Evolutionary conservation across 805 yeast species (phyloP).

Genomic region (Ogataea paradorogensis): DNA sequence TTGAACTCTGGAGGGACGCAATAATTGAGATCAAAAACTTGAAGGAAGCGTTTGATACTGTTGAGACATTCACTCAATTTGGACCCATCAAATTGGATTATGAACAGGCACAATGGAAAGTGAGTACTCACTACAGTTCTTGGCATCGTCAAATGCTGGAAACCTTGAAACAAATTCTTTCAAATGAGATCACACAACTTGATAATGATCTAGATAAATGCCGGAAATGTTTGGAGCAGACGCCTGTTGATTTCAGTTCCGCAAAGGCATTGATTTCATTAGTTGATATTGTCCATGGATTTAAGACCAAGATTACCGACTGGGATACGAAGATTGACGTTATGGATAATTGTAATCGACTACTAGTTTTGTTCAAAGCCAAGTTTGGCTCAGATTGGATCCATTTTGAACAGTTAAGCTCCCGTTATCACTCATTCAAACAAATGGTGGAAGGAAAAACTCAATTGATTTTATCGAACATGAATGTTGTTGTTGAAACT

Average conservation of each 20-base stretch:
- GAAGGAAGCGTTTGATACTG: constrained; percentile 49
- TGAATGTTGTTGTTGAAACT: constrained; percentile 41
- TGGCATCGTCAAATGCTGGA: constrained; percentile 51
- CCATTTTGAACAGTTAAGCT: constrained; percentile 59
- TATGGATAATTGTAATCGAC: constrained; percentile 30
- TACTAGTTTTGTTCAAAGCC: constrained; percentile 39
- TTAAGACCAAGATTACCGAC: constrained; percentile 20
- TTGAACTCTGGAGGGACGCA: constrained; percentile 47
- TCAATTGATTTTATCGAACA: constrained; percentile 30
- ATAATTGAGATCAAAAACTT: constrained; percentile 43
- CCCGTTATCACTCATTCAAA: constrained; percentile 41
- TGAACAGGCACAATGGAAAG: constrained; percentile 51
- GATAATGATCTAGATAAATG: constrained; percentile 33
- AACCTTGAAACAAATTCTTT: constrained; percentile 40
- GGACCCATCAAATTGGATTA: constrained; percentile 45
- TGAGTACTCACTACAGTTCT: constrained; percentile 47
- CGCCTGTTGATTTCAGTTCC: constrained; percentile 36
- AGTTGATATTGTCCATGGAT: constrained; percentile 37
- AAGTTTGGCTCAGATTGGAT: constrained; percentile 54
- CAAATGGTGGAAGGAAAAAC: constrained; percentile 36
- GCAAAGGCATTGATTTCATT: constrained; percentile 37
- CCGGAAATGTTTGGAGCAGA: constrained; percentile 37
- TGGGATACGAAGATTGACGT: constrained; percentile 24
- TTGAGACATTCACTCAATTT: constrained; percentile 37
- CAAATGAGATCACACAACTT: constrained; percentile 29